phyloP scores from a whole-genome alignment of 108 stramenopile genomes.

The Pinguiococcus pyrenoidosus region DNA sequence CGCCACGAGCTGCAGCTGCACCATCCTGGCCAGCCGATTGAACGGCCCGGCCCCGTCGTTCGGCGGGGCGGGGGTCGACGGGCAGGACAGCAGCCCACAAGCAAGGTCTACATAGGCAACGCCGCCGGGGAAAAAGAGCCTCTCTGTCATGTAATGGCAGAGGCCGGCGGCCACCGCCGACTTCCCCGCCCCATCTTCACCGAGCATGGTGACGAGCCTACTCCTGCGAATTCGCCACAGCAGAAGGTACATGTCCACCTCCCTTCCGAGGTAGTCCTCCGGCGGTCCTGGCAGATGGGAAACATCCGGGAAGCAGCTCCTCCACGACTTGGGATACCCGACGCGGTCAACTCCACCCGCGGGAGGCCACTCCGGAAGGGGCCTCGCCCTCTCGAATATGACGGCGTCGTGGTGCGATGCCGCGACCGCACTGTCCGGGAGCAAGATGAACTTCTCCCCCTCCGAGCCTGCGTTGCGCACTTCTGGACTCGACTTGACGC shows the following conservation, averaged over 20 bases:
- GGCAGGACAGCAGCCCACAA: neutral
- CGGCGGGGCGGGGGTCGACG: neutral
- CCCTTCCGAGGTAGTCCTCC: constrained; percentile 60
- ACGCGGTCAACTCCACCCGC: constrained; percentile 47
- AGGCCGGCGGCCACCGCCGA: constrained; percentile 46
- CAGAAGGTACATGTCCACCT: constrained; percentile 58
- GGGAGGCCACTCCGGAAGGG: constrained; percentile 31
- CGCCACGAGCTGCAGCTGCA: constrained; percentile 4
- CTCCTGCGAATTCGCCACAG: constrained; percentile 38
- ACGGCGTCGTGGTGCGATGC: constrained; percentile 57
- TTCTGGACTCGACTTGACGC: constrained; percentile 53
- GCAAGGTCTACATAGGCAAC: constrained; percentile 5
- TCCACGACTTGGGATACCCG: constrained; percentile 11
- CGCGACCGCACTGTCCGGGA: too few species aligned
- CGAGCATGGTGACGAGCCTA: constrained; percentile 52
- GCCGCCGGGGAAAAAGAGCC: constrained; percentile 28
- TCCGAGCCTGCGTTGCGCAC: constrained; percentile 40
- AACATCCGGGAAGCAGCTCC: constrained; percentile 3
- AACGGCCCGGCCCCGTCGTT: neutral
- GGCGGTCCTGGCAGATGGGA: constrained; percentile 57
- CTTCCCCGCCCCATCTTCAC: constrained; percentile 57
- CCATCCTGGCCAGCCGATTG: neutral
- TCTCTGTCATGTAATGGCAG: constrained; percentile 63
- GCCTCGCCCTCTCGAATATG: constrained; percentile 31
- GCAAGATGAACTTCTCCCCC: constrained; percentile 62